Conservation (phyloP, 2,329 filamentous ascomycete genomes). For the Fusarium pseudonygamai region DNA sequence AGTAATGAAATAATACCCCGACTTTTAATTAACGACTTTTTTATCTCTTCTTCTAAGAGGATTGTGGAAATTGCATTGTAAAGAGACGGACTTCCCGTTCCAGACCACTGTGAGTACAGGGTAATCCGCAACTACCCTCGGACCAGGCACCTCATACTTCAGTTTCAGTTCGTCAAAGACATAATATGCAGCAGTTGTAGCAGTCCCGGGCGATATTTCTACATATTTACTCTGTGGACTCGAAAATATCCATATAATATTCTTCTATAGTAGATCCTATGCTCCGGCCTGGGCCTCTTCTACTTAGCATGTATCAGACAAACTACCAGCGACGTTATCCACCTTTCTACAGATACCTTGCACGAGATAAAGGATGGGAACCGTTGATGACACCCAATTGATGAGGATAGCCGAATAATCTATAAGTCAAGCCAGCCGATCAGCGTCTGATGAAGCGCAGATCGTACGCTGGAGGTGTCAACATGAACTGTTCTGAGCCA, state of each 20-base stretch:
- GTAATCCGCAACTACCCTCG: rapidly evolving
- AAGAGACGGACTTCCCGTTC: too few relatives aligned
- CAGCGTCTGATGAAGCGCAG: neutral
- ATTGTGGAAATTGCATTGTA: neutral
- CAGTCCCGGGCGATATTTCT: too few relatives aligned
- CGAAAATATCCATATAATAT: too few relatives aligned
- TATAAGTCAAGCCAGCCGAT: rapidly evolving
- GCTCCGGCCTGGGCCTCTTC: rapidly evolving
- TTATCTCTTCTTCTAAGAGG: rapidly evolving
- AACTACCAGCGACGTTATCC: rapidly evolving
- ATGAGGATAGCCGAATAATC: neutral
- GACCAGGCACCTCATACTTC: neutral
- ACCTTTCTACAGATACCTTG: rapidly evolving
- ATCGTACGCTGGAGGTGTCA: neutral
- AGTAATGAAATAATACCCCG: rapidly evolving
- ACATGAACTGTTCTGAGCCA: neutral
- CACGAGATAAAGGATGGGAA: rapidly evolving
- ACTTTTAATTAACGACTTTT: rapidly evolving
- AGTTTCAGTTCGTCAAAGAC: neutral
- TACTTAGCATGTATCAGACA: neutral
- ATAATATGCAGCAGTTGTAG: neutral
- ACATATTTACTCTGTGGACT: too few relatives aligned
- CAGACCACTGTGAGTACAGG: neutral
- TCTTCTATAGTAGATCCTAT: too few relatives aligned
- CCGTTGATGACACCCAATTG: neutral